Evolutionary conservation across 805 yeast species (phyloP).

Genomic region (Lipomyces yamanashiensis): DNA sequence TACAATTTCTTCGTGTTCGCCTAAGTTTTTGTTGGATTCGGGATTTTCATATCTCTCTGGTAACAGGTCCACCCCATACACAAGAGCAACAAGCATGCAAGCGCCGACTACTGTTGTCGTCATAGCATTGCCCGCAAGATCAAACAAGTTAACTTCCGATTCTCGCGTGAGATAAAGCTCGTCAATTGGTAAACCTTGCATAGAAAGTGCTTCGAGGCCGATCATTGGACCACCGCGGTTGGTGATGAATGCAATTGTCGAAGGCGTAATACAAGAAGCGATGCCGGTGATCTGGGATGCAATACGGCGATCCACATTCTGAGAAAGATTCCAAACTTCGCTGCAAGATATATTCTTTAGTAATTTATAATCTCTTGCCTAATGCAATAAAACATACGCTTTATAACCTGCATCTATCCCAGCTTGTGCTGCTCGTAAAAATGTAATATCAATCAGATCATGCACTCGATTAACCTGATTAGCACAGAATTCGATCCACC

Average conservation of each 20-base stretch:
- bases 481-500: conserved; percentile 23
- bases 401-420: conserved; percentile 19
- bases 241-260: conserved; percentile 25
- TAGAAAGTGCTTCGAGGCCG: conserved; percentile 25
- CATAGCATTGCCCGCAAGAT: conserved; percentile 27
- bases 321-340: conserved; percentile 25
- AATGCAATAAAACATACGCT: not conserved
- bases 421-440: conserved; percentile 18
- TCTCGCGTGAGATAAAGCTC: conserved; percentile 23
- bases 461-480: conserved; percentile 20
- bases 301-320: conserved; percentile 24
- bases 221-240: conserved; percentile 29
- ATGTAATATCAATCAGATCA: conserved; percentile 18
- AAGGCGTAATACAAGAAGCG: conserved; percentile 24
- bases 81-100: conserved; percentile 17
- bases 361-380: not conserved
- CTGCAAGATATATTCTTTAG: not conserved
- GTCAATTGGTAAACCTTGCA: conserved; percentile 26
- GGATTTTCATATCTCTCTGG: not conserved
- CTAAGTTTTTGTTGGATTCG: not conserved
- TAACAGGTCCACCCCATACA: conserved; percentile 2
- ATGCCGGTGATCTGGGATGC: conserved; percentile 14
- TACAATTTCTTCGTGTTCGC: not conserved
- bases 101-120: conserved; percentile 26
- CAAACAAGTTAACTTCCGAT: conserved; percentile 21